Evolutionary conservation across 768 basidiomycete genomes (phyloP).

Genomic region (Lentinula guzmanii): DNA sequence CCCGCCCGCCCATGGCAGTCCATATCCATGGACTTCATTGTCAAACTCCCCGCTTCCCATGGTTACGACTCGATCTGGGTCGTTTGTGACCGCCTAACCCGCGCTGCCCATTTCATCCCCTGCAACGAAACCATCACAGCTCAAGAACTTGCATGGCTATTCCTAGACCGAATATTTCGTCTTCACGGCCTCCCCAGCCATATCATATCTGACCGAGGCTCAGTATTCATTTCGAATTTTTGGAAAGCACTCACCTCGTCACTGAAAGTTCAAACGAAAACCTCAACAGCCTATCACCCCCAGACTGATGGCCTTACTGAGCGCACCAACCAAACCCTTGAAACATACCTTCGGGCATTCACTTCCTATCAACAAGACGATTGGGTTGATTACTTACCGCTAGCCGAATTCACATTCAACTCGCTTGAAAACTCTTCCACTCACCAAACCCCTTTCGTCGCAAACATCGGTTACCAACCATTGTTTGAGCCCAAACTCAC

Average conservation of each 20-base stretch:
- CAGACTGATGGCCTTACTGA: slow-evolving; percentile 33
- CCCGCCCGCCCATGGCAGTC: slow-evolving; percentile 29
- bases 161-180: slow-evolving; percentile 26
- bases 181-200: slow-evolving; percentile 26
- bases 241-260: slow-evolving; percentile 13
- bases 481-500: no score
- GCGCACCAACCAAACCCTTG: slow-evolving; percentile 27
- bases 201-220: slow-evolving; percentile 27
- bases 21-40: slow-evolving; percentile 38
- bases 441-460: slow-evolving; percentile 28
- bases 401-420: slow-evolving; percentile 38
- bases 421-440: slow-evolving; percentile 27
- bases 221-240: slow-evolving; percentile 27
- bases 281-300: slow-evolving; percentile 37
- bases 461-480: slow-evolving; percentile 16
- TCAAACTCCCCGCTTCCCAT: slow-evolving; percentile 30
- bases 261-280: slow-evolving; percentile 7
- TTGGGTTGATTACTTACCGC: slow-evolving; percentile 31
- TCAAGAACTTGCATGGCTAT: slow-evolving; percentile 18
- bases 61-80: slow-evolving; percentile 27
- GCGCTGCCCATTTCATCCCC: slow-evolving; percentile 36
- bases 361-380: slow-evolving; percentile 33
- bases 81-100: slow-evolving; percentile 18
- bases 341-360: slow-evolving; percentile 29
- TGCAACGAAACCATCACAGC: slow-evolving; percentile 20